phyloP scores from a whole-genome alignment of 2,329 filamentous ascomycete genomes.

The Fusarium sp. region DNA sequence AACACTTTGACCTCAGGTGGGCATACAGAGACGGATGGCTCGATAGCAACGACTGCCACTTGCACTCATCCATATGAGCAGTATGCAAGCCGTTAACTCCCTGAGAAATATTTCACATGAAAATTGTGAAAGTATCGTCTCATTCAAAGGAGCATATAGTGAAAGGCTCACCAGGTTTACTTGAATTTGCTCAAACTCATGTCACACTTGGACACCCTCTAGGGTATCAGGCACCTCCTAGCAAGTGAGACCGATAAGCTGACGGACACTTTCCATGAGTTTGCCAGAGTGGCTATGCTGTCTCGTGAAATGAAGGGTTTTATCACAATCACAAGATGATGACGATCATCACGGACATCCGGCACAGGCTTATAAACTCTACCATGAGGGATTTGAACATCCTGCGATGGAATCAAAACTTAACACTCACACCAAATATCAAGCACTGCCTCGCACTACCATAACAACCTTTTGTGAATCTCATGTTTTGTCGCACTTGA shows the following conservation, averaged over 20 bases:
- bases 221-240: neutral
- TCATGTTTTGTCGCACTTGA: neutral
- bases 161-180: neutral
- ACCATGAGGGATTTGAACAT: neutral
- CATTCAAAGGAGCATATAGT: neutral
- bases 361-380: neutral
- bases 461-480: neutral
- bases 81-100: accelerated
- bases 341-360: neutral
- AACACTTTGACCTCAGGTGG: neutral
- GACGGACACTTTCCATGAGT: neutral
- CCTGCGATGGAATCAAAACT: neutral
- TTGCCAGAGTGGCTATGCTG: neutral
- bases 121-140: neutral
- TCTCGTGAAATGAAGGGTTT: neutral
- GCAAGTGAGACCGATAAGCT: neutral
- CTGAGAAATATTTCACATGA: accelerated
- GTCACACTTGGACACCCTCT: neutral
- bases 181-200: neutral
- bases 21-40: neutral
- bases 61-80: neutral
- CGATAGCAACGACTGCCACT: neutral
- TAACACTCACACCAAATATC: neutral
- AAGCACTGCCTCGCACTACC: neutral
- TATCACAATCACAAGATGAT: neutral